Percentiles rank a stretch among this genome's conserved stretches.
Evolutionary conservation across 768 basidiomycete genomes (phyloP).

Genomic region (Boletus rubescentipes): DNA sequence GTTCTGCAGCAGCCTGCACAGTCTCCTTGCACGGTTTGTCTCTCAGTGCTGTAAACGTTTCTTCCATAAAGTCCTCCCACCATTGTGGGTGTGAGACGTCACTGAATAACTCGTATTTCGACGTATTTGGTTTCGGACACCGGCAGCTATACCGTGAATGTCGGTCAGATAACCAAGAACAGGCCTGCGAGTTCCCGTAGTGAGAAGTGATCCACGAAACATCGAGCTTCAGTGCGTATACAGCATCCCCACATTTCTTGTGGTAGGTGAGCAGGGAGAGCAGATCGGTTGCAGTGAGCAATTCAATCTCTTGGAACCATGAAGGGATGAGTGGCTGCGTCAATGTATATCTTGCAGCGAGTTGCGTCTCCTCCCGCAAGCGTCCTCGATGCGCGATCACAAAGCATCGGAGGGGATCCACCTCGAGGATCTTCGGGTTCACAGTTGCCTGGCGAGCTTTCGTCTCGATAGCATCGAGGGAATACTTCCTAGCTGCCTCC

Average conservation of each 20-base stretch:
- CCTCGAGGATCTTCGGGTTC: background rate
- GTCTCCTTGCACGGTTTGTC: background rate
- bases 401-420: background rate
- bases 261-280: constrained; percentile 25
- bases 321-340: constrained; percentile 21
- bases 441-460: background rate
- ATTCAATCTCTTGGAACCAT: constrained; percentile 27
- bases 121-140: background rate
- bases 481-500: background rate
- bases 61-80: constrained; percentile 21
- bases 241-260: constrained; percentile 12
- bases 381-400: background rate
- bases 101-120: background rate
- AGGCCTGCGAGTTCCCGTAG: background rate
- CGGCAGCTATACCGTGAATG: background rate
- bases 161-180: constrained; percentile 3
- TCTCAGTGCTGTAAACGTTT: background rate
- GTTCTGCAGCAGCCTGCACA: background rate
- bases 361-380: background rate
- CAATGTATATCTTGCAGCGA: constrained; percentile 18
- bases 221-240: background rate
- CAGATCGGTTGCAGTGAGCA: constrained; percentile 26
- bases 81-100: constrained; percentile 8
- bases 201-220: constrained; percentile 13
- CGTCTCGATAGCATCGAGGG: background rate